phyloP scores from a whole-genome alignment of 352 stramenopile genomes.

The Globisporangium rhizosaccharum region DNA sequence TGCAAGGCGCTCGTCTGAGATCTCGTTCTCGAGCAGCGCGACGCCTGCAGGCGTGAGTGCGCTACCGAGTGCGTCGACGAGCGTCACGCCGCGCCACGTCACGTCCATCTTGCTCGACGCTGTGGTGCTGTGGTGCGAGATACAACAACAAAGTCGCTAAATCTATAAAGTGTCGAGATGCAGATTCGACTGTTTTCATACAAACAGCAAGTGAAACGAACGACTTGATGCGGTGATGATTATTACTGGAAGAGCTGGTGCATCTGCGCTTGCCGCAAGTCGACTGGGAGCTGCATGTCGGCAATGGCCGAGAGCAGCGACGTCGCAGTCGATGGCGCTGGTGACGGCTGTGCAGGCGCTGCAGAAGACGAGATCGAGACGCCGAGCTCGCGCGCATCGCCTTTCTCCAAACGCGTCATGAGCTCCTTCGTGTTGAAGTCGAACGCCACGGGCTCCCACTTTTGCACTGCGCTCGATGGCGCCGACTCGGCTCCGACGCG shows the following conservation, averaged over 20 bases:
- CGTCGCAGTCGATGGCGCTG: conserved; percentile 3
- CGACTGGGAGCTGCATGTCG: conserved; percentile 13
- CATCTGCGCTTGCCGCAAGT: conserved; percentile 2
- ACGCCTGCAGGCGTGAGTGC: conserved; percentile 26
- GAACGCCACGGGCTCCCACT: conserved; percentile 62
- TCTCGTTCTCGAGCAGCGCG: conserved; percentile 34
- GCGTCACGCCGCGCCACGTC: conserved; percentile 33
- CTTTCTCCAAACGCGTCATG: conserved; percentile 45
- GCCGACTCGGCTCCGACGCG: conserved; percentile 27
- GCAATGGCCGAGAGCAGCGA: conserved; percentile 9
- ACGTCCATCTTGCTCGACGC: conserved; percentile 30
- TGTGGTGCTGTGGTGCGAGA: neutral
- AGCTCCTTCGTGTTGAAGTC: conserved; percentile 49
- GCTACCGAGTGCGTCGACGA: conserved; percentile 28
- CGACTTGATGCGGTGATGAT: neutral
- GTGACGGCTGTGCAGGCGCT: neutral
- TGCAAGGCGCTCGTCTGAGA: conserved; percentile 44
- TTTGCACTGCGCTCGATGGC: conserved; percentile 15
- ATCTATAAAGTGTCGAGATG: neutral
- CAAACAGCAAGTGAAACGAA: neutral
- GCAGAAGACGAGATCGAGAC: conserved; percentile 44
- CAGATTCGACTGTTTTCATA: neutral
- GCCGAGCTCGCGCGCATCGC: conserved; percentile 46
- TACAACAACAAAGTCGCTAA: too few species aligned
- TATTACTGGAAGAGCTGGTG: conserved; percentile 5